These are phyloP conservation scores for Metschnikowia lochheadii DNA, from an alignment of 805 yeast species.

Conservation along the genomic window DNA sequence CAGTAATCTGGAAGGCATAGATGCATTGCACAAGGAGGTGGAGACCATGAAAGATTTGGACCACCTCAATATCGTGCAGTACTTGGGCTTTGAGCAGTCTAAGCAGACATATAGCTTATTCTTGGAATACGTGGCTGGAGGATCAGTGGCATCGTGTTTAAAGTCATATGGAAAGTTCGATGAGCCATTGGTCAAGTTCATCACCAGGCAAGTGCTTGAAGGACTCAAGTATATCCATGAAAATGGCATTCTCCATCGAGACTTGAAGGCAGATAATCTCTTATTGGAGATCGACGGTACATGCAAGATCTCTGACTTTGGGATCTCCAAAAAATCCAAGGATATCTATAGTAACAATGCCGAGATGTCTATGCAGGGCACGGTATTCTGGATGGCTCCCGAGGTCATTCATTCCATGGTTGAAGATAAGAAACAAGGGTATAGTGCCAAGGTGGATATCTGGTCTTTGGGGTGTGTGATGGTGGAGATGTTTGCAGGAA, in stretches of 20 bases:
- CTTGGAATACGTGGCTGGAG: conserved; percentile 96
- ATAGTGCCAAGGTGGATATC: conserved; percentile 95
- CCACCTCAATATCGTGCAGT: conserved; percentile 92
- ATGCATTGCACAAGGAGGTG: conserved; percentile 84
- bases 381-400: conserved; percentile 99
- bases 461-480: conserved; percentile 99
- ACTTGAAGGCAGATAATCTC: conserved; percentile 89
- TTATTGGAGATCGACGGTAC: conserved; percentile 87
- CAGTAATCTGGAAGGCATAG: conserved; percentile 54
- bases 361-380: conserved; percentile 98
- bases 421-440: conserved; percentile 75
- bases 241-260: conserved; percentile 86
- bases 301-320: conserved; percentile 94
- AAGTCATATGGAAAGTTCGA: conserved; percentile 82
- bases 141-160: conserved; percentile 85
- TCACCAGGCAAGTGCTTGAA: conserved; percentile 73
- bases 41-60: conserved; percentile 91
- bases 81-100: conserved; percentile 83
- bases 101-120: conserved; percentile 78
- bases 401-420: conserved; percentile 88
- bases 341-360: conserved; percentile 88
- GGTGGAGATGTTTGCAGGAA: conserved; percentile 95
- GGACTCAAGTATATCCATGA: conserved; percentile 88
- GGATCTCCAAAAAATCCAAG: conserved; percentile 73
- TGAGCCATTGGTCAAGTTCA: conserved; percentile 64